Percentiles rank a stretch among this genome's conserved stretches.
These are phyloP conservation scores for Aspergillus phoenicis DNA, from an alignment of 2,329 filamentous ascomycete species.

Conservation along the genomic window DNA sequence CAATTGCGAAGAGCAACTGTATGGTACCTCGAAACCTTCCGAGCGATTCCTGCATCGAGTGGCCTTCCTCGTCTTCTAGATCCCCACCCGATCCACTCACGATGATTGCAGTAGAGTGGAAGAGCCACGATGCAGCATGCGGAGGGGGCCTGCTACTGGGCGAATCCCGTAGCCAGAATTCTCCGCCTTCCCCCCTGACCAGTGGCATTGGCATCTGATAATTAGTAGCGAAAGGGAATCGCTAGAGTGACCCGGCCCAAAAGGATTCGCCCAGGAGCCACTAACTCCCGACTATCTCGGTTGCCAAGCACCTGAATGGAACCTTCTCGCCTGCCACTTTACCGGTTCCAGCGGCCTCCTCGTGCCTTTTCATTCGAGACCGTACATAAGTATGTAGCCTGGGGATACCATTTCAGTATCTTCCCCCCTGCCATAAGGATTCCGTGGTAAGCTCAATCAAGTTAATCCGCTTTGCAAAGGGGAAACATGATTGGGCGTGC, in stretches of 20 bases:
- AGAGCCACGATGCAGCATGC: constrained; percentile 3
- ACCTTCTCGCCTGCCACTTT: constrained; percentile 7
- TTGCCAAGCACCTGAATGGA: constrained; percentile 11
- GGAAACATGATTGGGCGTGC: background rate
- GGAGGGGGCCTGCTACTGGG: constrained; percentile 2
- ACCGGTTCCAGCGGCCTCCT: constrained; percentile 14
- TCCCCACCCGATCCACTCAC: constrained; percentile 8
- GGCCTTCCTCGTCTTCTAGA: constrained; percentile 1
- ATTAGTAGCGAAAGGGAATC: constrained; percentile 5
- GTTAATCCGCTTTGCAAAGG: background rate
- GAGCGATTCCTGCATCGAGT: background rate
- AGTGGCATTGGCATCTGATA: constrained; percentile 9
- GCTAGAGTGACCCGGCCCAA: constrained; percentile 4
- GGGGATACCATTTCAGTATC: background rate
- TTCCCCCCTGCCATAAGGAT: background rate
- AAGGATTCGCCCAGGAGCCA: constrained; percentile 19
- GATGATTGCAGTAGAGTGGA: constrained; percentile 6
- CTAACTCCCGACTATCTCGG: constrained; percentile 16
- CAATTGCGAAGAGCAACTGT: background rate
- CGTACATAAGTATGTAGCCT: background rate
- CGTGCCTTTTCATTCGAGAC: constrained; percentile 14
- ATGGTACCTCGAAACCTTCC: constrained; percentile 6
- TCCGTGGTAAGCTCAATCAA: background rate
- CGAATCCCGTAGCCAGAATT: constrained; percentile 5
- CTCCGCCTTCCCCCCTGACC: constrained; percentile 13